Evolutionary conservation across 2,329 filamentous ascomycete species (phyloP).

Genomic region (Coniochaeta sp.): DNA sequence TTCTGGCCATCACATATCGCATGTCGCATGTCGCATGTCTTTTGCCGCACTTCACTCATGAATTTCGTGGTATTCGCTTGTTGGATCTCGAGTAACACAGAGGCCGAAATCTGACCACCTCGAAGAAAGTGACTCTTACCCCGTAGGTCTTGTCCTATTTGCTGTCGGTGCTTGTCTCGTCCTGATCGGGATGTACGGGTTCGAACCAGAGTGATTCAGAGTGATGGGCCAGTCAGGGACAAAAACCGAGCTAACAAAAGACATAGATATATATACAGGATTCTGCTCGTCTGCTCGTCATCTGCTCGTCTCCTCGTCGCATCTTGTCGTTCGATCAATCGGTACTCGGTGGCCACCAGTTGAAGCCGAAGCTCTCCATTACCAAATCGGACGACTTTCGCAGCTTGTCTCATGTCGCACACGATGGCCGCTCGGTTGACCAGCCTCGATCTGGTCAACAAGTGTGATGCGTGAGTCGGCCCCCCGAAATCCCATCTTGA

Average conservation of each 20-base stretch:
- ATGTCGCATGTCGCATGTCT: not conserved
- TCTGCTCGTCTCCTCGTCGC: not conserved
- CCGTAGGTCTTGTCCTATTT: too few species aligned
- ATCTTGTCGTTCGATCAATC: not conserved
- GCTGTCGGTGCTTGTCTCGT: not conserved
- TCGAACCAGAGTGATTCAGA: not conserved
- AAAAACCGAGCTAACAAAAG: not conserved
- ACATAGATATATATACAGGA: not conserved
- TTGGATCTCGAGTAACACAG: not conserved
- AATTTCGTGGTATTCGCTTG: not conserved
- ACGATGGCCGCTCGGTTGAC: slow-evolving; percentile 14
- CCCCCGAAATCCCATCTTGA: not conserved
- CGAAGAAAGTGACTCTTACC: not conserved
- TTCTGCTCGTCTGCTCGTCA: too few species aligned
- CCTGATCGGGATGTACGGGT: too few species aligned
- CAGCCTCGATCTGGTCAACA: slow-evolving; percentile 45
- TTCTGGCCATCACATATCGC: not conserved
- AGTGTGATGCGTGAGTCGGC: slow-evolving; percentile 45
- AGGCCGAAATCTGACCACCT: not conserved
- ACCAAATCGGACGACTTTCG: not conserved
- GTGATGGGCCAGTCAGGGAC: not conserved
- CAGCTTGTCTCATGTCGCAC: not conserved
- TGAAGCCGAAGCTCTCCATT: not conserved
- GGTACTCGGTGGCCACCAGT: too few species aligned
- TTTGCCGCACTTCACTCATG: not conserved